A percentile compares a stretch with the other conserved stretches of the same genome.
These are phyloP conservation scores for Lycium ferocissimum DNA, from an alignment of 257 asterid species.

Conservation along the genomic window DNA sequence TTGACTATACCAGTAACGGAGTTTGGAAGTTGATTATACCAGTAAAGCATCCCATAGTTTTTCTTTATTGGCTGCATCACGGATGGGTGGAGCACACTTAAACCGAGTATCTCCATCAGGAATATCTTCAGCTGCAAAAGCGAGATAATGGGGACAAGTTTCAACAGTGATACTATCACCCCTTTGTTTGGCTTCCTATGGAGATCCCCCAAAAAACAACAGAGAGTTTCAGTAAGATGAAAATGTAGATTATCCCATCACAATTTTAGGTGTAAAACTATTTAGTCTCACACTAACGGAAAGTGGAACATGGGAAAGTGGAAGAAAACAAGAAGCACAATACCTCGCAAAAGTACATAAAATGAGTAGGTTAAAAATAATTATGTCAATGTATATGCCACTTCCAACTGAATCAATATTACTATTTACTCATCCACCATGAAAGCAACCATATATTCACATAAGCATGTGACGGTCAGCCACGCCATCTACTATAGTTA, in stretches of 20 bases:
- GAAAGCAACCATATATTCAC: not conserved
- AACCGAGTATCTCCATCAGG: constrained; percentile 96
- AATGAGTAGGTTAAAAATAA: not conserved
- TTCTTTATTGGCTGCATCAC: constrained; percentile 76
- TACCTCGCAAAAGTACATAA: not conserved
- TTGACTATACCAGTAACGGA: not conserved
- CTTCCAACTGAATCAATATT: constrained; percentile 17
- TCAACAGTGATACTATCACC: constrained; percentile 92
- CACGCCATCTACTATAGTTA: not conserved
- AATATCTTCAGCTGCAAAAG: constrained; percentile 94
- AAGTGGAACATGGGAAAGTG: not conserved
- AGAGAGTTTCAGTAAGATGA: not conserved
- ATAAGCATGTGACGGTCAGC: constrained; percentile 4
- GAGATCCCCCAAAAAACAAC: constrained; percentile 6
- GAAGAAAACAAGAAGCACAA: not conserved
- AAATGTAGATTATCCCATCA: not conserved
- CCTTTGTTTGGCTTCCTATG: constrained; percentile 77
- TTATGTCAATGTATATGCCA: not conserved
- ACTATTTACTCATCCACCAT: not conserved
- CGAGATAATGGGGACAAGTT: constrained; percentile 98
- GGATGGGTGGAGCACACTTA: constrained; percentile 97
- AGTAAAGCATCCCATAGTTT: constrained; percentile 83
- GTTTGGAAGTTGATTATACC: constrained; percentile 47
- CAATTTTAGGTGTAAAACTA: not conserved
- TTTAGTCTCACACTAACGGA: not conserved